These are phyloP conservation scores for Boletus tomentosulus DNA, from an alignment of 768 basidiomycete genomes.

Conservation along the genomic window DNA sequence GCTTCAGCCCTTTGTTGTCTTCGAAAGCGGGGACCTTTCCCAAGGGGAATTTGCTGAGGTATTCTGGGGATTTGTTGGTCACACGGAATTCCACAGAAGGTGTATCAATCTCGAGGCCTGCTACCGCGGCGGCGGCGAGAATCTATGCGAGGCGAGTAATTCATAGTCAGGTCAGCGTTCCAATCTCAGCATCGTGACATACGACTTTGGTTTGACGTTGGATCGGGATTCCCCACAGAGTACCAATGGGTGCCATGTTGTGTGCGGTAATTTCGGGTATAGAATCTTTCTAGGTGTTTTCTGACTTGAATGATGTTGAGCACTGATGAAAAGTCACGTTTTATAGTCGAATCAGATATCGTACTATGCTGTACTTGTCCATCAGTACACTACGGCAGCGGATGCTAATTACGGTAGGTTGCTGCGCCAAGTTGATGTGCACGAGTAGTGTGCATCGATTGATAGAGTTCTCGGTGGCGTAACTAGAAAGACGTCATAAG, in stretches of 20 bases:
- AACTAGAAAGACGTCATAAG: no score
- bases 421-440: neutral
- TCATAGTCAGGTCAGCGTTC: neutral
- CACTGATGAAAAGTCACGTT: neutral
- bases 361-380: neutral
- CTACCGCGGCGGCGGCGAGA: constrained; percentile 19
- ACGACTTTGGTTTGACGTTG: constrained; percentile 30
- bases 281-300: neutral
- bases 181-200: constrained; percentile 2
- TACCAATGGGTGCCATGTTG: constrained; percentile 25
- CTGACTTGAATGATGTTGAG: neutral
- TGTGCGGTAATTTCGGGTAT: neutral
- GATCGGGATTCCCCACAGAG: constrained; percentile 19
- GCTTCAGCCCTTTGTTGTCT: constrained; percentile 15
- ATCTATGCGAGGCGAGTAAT: constrained; percentile 15
- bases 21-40: constrained; percentile 30
- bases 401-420: neutral
- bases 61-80: constrained; percentile 27
- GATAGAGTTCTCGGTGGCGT: no score
- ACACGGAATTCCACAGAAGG: constrained; percentile 21
- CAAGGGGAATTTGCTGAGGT: constrained; percentile 26
- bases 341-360: constrained; percentile 8
- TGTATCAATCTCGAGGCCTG: constrained; percentile 24
- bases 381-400: neutral
- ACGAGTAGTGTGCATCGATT: no score